A percentile compares a stretch with the other conserved stretches of the same genome.
These are phyloP conservation scores for Candida endomychidarum DNA, from an alignment of 805 yeast species.

Conservation along the genomic window DNA sequence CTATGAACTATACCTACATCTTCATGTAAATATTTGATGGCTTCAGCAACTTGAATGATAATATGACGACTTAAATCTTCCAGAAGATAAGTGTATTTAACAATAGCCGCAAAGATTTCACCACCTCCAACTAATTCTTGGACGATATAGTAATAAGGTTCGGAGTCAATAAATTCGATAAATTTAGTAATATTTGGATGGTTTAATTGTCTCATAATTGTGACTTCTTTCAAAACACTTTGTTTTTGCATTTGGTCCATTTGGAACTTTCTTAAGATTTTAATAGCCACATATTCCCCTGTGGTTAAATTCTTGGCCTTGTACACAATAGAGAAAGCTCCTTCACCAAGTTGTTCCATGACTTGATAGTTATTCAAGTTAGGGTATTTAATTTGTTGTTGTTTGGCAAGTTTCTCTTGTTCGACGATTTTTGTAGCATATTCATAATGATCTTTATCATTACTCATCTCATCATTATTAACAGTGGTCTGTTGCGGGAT, in stretches of 20 bases:
- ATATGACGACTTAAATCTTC: conserved; percentile 67
- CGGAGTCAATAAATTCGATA: conserved; percentile 64
- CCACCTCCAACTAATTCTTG: conserved; percentile 79
- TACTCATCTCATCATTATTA: conserved; percentile 5
- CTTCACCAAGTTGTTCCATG: conserved; percentile 66
- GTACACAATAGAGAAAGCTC: conserved; percentile 77
- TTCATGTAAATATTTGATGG: conserved; percentile 68
- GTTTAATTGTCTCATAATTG: conserved; percentile 65
- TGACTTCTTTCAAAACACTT: conserved; percentile 77
- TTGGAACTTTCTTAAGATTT: conserved; percentile 66
- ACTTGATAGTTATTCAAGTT: conserved; percentile 44
- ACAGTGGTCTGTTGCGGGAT: no score
- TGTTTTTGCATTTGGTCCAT: conserved; percentile 61
- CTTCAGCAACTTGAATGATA: conserved; percentile 60
- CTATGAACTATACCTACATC: conserved; percentile 79
- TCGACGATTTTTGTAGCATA: conserved; percentile 37
- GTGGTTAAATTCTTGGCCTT: conserved; percentile 48
- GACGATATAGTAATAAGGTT: conserved; percentile 60
- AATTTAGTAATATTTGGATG: conserved; percentile 66
- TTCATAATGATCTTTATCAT: conserved; percentile 5
- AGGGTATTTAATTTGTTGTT: conserved; percentile 30
- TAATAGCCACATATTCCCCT: conserved; percentile 49
- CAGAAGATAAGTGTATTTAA: conserved; percentile 62
- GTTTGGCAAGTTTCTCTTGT: conserved; percentile 29
- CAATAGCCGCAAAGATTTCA: conserved; percentile 69